Base-by-base conservation (phyloP, 1,284 basidiomycete species). In the Pseudozyma tsukubaensis region DNA sequence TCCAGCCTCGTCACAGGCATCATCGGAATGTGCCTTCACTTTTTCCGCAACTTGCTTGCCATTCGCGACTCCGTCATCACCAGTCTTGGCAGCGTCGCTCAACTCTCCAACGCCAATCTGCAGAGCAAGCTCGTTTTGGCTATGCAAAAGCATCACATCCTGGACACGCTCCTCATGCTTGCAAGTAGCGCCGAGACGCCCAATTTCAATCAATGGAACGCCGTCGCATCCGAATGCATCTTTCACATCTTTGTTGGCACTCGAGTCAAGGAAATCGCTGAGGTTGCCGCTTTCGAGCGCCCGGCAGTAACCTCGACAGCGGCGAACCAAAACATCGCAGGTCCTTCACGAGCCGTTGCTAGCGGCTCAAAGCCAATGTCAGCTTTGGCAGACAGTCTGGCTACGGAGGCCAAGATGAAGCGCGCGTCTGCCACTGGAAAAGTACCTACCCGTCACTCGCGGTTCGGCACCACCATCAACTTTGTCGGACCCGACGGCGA, bases 31-130 rank as follows among this genome's bases (percentile, higher is more conserved):
- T 79, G 77, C 45, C 62, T 84, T 40, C 83, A 84, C 60, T 59
- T 84, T 50, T 80, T 84, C 56, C 81, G 83, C 49, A 84, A 84
- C 53, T 59, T 84, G 39, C 69, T 83, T n/a, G 76, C 81, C 50
- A 82, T 84, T 39, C 65, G 67, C 19, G 83, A 84, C 43, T 82
- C 83, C 0, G 50, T 76, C 18, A 76, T 74, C 11, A 78, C 78
- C 18, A 73, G 76, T 50, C 63, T 78, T 21, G 65, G 66, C 59
- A 78, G 79, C 47, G 60, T 74, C 1, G 77, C 74, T 21, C 57
- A 64, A 24, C 69, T 84, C 5, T 74, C 77, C 18, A 64, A 78
- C 43, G 76, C 80, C 18, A 77, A 72, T 16, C 59, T 83, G n/a
- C 83, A 84, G 55, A 81, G 78, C 58, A 61, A 63, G 16, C 73